Percentiles rank a stretch among this genome's conserved stretches.
These are phyloP conservation scores for Fusarium sp. DNA, from an alignment of 2,329 filamentous ascomycete genomes.

Conservation along the genomic window DNA sequence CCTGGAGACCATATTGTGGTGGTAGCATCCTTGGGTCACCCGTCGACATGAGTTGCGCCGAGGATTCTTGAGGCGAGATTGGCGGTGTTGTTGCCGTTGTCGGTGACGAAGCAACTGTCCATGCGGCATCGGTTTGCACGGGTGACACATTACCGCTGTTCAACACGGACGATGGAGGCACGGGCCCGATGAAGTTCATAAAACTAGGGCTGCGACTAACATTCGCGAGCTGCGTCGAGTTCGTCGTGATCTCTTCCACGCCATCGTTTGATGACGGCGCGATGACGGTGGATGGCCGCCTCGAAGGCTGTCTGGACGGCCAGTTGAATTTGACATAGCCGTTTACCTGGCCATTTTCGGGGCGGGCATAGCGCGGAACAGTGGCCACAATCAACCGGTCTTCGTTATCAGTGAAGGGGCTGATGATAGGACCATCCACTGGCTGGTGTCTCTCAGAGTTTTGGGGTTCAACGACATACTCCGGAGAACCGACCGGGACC, in stretches of 20 bases:
- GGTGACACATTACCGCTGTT: constrained; percentile 22
- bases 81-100: constrained; percentile 19
- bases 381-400: constrained; percentile 48
- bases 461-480: constrained; percentile 20
- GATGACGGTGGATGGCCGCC: constrained; percentile 29
- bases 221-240: constrained; percentile 19
- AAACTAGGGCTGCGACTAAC: constrained; percentile 22
- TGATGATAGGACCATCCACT: constrained; percentile 39
- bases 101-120: constrained; percentile 28
- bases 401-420: constrained; percentile 53
- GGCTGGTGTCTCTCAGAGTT: constrained; percentile 23
- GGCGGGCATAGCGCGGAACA: constrained; percentile 49
- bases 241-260: constrained; percentile 36
- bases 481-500: constrained; percentile 16
- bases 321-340: constrained; percentile 59
- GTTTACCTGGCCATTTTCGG: constrained; percentile 54
- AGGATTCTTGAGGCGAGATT: constrained; percentile 22
- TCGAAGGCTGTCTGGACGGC: constrained; percentile 44
- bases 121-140: constrained; percentile 16
- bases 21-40: constrained; percentile 47
- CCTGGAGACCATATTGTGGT: constrained; percentile 51
- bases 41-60: constrained; percentile 17
- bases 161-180: constrained; percentile 12
- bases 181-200: constrained; percentile 20
- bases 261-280: constrained; percentile 20